These are phyloP conservation scores for Beauveria sp. DNA, from an alignment of 2,329 filamentous ascomycete species.

Conservation along the genomic window DNA sequence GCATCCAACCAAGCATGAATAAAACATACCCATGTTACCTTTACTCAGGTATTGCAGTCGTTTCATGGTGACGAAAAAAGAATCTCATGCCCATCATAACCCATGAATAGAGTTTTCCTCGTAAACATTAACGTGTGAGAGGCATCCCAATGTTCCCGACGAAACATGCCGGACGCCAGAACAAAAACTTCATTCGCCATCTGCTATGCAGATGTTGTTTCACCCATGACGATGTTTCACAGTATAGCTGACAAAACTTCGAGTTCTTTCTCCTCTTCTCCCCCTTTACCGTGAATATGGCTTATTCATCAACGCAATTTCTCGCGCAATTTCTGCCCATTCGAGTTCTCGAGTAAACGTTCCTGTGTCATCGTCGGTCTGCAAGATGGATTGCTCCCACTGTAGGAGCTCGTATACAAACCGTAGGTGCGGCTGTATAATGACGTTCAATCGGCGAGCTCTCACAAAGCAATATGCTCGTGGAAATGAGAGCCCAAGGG, in stretches of 20 bases:
- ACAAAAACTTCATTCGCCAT: background rate
- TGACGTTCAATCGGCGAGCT: constrained; percentile 87
- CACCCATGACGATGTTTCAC: background rate
- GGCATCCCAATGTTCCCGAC: background rate
- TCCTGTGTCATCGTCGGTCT: constrained; percentile 36
- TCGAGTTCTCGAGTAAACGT: constrained; percentile 70
- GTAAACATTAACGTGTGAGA: background rate
- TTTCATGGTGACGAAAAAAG: background rate
- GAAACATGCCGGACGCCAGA: background rate
- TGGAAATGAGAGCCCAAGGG: constrained; percentile 73
- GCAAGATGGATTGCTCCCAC: constrained; percentile 77
- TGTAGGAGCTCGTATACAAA: constrained; percentile 94
- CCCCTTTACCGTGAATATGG: constrained; percentile 66
- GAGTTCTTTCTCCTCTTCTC: background rate
- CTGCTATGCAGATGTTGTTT: background rate
- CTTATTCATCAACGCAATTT: constrained; percentile 93
- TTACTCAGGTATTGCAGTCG: background rate
- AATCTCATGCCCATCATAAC: background rate
- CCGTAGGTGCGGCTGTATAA: constrained; percentile 91
- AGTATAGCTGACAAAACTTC: background rate
- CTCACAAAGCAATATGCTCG: constrained; percentile 94
- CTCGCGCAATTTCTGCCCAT: constrained; percentile 80
- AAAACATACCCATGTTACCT: background rate
- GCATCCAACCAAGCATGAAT: background rate
- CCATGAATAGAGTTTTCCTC: background rate